Base-by-base conservation (phyloP, 2,329 filamentous ascomycete species). In the Penicillium freii region DNA sequence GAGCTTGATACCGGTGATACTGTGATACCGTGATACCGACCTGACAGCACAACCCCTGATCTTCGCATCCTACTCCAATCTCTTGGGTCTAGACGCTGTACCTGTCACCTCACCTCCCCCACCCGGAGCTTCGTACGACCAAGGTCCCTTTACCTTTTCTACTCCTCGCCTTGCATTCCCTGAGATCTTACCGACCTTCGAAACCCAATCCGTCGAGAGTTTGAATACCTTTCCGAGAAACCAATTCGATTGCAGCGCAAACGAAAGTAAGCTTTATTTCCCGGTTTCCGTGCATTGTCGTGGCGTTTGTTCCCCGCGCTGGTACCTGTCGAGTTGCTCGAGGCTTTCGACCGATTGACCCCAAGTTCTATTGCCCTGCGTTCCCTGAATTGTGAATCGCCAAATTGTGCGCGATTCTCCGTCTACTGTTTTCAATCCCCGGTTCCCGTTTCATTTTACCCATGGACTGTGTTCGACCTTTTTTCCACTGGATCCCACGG, bases 231-330 rank as follows among this genome's bases (percentile, higher is more conserved):
- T 54, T 6, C n/a, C n/a, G 38, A 33, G 10, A 29, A n/a, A 21
- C 33, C 46, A 43, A 59, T 56, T 53, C 23, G 45, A 56, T 39
- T 39, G 45, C 53, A 44, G 53, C 50, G 52, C 59, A 60, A 60
- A 56, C 51, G 21, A 62, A 63, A 54, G 61, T 62, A 62, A 63
- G 61, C 55, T 59, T 49, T 33, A n/a, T 39, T 36, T 38, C 44
- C 43, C 51, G 39, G 39, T 49, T 44, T 46, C 21, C 33, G 29
- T 45, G 29, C 15, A 7, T 39, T 39, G 17, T 43, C 34, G 46
- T 39, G 45, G 25, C 53, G 45, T 50, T 48, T 49, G 44, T 25
- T 38, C 43, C 19, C 10, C 27, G 42, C 33, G 33, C 15, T 29
- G 13, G 42, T 23, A 34, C 13, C 15, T 23, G 21, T 42, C 29